Conservation (phyloP, 345 rosid species). For the Abelmoschus esculentus region DNA sequence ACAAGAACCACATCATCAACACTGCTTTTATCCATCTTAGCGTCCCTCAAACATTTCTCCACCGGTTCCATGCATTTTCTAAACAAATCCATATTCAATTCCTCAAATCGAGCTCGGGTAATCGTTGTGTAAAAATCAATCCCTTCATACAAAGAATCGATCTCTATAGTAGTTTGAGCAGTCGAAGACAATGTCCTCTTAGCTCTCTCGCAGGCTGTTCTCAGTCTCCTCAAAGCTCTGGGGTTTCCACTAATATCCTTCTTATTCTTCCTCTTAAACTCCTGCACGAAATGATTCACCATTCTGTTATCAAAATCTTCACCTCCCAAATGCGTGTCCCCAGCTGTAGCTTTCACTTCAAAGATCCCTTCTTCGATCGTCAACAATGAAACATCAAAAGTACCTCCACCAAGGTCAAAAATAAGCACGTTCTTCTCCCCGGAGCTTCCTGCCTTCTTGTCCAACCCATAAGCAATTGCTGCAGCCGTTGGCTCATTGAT, state of each 20-base stretch:
- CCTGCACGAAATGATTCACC: conserved; percentile 45
- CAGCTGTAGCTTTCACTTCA: conserved; percentile 27
- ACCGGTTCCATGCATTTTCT: conserved; percentile 49
- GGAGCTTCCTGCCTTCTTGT: conserved; percentile 6
- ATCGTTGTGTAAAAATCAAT: conserved; percentile 39
- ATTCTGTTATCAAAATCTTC: conserved; percentile 29
- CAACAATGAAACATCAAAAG: conserved; percentile 26
- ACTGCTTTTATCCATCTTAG: conserved; percentile 41
- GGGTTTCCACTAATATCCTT: conserved; percentile 18
- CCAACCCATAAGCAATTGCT: conserved; percentile 21
- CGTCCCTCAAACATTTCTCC: conserved; percentile 47
- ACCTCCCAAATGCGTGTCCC: conserved; percentile 26
- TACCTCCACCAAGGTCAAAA: conserved; percentile 15
- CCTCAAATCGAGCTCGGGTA: conserved; percentile 44
- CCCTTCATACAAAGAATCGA: conserved; percentile 38
- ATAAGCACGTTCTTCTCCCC: conserved; percentile 24
- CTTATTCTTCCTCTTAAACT: conserved; percentile 38
- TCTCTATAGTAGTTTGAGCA: conserved; percentile 43
- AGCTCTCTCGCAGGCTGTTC: conserved; percentile 44
- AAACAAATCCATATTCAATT: conserved; percentile 44
- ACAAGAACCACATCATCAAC: conserved; percentile 47
- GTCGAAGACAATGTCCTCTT: conserved; percentile 48
- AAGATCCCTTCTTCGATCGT: conserved; percentile 26
- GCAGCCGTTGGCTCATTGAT: conserved; percentile 21
- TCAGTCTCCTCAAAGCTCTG: conserved; percentile 39